phyloP scores from a whole-genome alignment of 495 filamentous ascomycete species.

The Acidomyces sp. region DNA sequence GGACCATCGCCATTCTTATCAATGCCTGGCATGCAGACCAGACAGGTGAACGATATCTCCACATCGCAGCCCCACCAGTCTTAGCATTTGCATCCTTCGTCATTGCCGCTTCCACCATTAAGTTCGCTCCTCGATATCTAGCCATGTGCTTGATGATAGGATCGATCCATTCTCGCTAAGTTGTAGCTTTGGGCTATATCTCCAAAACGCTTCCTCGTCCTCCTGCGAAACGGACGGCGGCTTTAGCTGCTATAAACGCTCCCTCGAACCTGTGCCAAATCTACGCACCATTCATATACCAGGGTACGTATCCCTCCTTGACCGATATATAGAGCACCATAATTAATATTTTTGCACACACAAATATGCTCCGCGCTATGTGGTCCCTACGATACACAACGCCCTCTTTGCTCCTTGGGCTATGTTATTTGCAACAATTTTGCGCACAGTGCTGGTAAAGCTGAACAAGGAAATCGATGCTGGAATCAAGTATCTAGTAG shows the following conservation, averaged over 20 bases:
- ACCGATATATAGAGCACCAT: no score
- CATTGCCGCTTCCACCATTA: slow-evolving; percentile 54
- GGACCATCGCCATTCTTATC: slow-evolving; percentile 51
- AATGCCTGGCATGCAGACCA: slow-evolving; percentile 71
- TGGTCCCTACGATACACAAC: no score
- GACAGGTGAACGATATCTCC: slow-evolving; percentile 66
- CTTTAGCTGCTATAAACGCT: slow-evolving; percentile 69
- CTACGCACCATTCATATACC: slow-evolving; percentile 63
- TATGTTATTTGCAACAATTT: no score
- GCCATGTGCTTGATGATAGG: slow-evolving; percentile 75
- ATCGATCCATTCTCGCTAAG: slow-evolving; percentile 53
- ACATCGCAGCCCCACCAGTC: slow-evolving; percentile 54
- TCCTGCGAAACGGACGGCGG: slow-evolving; percentile 69
- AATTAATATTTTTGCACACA: no score
- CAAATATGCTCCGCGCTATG: no score
- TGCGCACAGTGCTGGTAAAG: no score
- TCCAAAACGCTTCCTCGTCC: slow-evolving; percentile 70
- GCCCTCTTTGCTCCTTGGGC: no score
- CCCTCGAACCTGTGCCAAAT: slow-evolving; percentile 62
- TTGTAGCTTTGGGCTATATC: slow-evolving; percentile 67
- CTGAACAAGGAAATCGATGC: no score
- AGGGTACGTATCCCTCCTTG: not conserved
- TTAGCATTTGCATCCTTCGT: slow-evolving; percentile 62
- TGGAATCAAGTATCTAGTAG: no score
- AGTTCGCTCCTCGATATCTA: slow-evolving; percentile 55